Evolutionary conservation across 2,329 filamentous ascomycete genomes (phyloP).

Genomic region (Arthrobotrys pseudoclavata): DNA sequence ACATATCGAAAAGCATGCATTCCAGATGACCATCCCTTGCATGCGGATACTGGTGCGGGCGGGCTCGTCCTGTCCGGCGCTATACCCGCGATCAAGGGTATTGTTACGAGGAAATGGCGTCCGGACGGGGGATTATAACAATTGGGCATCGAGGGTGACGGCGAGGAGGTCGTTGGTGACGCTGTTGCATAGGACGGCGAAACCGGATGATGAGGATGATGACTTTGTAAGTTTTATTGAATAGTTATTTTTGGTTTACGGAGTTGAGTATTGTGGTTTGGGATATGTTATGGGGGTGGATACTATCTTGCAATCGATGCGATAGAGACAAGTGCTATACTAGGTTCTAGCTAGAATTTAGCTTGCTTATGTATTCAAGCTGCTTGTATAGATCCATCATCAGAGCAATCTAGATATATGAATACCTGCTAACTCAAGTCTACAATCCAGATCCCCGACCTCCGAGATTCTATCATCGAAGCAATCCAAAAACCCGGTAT

Average conservation of each 20-base stretch:
- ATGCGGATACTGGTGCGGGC: slow-evolving; percentile 28
- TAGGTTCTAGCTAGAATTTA: background rate
- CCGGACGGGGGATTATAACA: background rate
- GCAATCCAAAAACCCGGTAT: slow-evolving; percentile 10
- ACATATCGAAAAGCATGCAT: slow-evolving; percentile 28
- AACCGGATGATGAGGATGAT: background rate
- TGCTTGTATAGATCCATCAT: background rate
- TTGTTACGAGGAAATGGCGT: background rate
- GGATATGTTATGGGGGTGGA: background rate
- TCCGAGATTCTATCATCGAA: slow-evolving; percentile 16
- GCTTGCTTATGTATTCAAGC: background rate
- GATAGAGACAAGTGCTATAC: background rate
- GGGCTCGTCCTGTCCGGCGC: slow-evolving; percentile 8
- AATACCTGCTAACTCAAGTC: background rate
- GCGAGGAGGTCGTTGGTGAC: slow-evolving; percentile 8
- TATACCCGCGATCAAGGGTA: slow-evolving; percentile 11
- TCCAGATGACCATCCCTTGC: slow-evolving; percentile 34
- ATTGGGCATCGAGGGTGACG: background rate
- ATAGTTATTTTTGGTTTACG: background rate
- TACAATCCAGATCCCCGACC: slow-evolving; percentile 3
- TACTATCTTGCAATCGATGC: background rate
- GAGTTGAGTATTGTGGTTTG: background rate
- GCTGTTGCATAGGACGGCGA: background rate
- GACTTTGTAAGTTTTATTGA: slow-evolving; percentile 10
- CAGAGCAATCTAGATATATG: no score